Conservation (phyloP, 2,329 filamentous ascomycete species). For the Tolypocladium inflatum region DNA sequence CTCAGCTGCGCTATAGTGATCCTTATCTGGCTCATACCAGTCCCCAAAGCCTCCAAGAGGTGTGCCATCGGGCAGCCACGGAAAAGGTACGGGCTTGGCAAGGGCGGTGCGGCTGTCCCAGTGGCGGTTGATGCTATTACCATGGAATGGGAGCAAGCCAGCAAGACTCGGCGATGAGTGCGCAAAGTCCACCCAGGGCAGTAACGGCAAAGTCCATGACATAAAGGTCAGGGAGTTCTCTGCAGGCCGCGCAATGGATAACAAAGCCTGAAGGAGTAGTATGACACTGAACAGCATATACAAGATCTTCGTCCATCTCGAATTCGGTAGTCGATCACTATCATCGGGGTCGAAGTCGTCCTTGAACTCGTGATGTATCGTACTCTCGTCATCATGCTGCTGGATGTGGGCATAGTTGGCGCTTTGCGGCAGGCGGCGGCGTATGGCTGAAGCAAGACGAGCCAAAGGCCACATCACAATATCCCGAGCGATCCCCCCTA, state of each 20-base stretch:
- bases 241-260: conserved; percentile 16
- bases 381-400: conserved; percentile 7
- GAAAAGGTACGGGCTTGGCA: conserved; percentile 7
- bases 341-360: conserved; percentile 2
- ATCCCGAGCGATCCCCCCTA: conserved; percentile 9
- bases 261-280: conserved; percentile 13
- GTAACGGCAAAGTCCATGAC: conserved; percentile 22
- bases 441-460: conserved; percentile 7
- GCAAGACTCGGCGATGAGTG: conserved; percentile 18
- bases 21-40: conserved; percentile 11
- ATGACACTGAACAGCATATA: conserved; percentile 13
- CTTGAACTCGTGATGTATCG: conserved; percentile 4
- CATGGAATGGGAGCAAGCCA: conserved; percentile 12
- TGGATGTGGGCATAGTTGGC: conserved; percentile 6
- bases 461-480: conserved; percentile 9
- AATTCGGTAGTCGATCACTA: not conserved
- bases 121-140: conserved; percentile 14
- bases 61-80: conserved; percentile 13
- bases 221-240: conserved; percentile 23
- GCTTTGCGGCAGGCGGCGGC: not conserved
- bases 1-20: conserved; percentile 22
- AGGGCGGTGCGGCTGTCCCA: conserved; percentile 19
- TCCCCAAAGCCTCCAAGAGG: conserved; percentile 14
- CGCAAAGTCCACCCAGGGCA: conserved; percentile 24
- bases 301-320: conserved; percentile 2